Conservation (phyloP, 768 basidiomycete genomes). For the Boletus tylopilopsis region DNA sequence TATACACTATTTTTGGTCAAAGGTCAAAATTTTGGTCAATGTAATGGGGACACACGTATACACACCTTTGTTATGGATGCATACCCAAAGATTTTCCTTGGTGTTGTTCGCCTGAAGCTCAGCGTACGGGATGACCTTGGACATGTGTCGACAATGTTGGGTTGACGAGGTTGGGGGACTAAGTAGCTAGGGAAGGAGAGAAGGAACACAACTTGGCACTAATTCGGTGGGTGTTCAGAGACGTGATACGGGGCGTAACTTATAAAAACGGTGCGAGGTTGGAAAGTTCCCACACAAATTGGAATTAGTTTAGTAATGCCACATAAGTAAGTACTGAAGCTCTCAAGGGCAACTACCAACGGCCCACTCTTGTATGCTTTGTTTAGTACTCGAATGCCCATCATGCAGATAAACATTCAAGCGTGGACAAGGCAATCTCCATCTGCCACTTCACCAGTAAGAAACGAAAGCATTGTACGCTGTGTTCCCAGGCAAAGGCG, state of each 20-base stretch:
- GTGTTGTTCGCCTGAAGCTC: slow-evolving; percentile 75
- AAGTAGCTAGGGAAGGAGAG: background rate
- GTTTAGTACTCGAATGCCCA: slow-evolving; percentile 74
- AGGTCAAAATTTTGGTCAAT: background rate
- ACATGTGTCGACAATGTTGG: slow-evolving; percentile 25
- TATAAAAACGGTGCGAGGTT: slow-evolving; percentile 19
- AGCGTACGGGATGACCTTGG: slow-evolving; percentile 62
- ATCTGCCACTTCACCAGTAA: slow-evolving; percentile 76
- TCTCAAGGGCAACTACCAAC: no score
- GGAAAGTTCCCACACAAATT: slow-evolving; percentile 28
- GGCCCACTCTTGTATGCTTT: slow-evolving; percentile 36
- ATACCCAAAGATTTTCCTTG: slow-evolving; percentile 76
- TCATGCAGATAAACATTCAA: slow-evolving; percentile 55
- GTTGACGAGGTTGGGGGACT: slow-evolving; percentile 13
- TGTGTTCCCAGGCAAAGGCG: slow-evolving; percentile 74
- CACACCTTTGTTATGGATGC: slow-evolving; percentile 82
- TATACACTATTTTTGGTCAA: slow-evolving; percentile 63
- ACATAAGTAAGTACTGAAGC: no score
- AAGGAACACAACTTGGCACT: slow-evolving; percentile 4
- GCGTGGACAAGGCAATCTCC: slow-evolving; percentile 64
- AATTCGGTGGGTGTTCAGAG: background rate
- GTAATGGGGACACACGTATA: background rate
- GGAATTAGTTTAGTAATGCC: background rate
- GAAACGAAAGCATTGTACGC: slow-evolving; percentile 72
- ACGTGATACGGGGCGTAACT: slow-evolving; percentile 1